A percentile compares a stretch with the other conserved stretches of the same genome.
Evolutionary conservation across 1,284 basidiomycete species (phyloP).

Genomic region (Boletus mariae): DNA sequence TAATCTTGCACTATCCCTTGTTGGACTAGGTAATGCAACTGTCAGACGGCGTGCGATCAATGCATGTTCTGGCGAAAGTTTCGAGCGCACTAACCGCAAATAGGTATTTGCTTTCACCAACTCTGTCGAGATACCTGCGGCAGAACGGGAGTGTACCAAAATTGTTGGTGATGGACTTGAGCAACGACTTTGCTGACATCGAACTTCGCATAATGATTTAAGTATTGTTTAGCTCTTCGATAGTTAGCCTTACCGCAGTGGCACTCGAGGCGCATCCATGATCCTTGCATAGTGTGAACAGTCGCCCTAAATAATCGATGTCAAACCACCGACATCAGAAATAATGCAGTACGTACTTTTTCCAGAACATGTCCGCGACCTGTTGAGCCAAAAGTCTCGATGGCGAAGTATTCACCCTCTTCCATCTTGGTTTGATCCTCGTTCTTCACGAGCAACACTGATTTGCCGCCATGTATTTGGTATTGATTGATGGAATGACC

Average conservation of each 20-base stretch:
- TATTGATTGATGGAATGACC: constrained; percentile 91
- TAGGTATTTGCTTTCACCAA: constrained; percentile 94
- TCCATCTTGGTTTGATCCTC: constrained; percentile 96
- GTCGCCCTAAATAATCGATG: constrained; percentile 61
- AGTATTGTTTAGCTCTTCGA: not conserved
- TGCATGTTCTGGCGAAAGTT: not conserved
- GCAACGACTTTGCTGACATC: constrained; percentile 80
- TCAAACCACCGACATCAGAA: constrained; percentile 7
- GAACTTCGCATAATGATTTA: constrained; percentile 47
- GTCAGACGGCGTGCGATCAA: constrained; percentile 1
- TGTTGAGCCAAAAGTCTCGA: constrained; percentile 98
- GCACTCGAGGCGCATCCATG: constrained; percentile 65
- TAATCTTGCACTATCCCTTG: constrained; percentile 91
- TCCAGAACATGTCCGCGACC: constrained; percentile 94
- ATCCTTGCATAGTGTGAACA: constrained; percentile 90
- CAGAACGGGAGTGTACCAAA: constrained; percentile 98
- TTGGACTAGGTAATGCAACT: constrained; percentile 89
- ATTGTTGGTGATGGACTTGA: constrained; percentile 88
- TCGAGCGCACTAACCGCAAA: constrained; percentile 64
- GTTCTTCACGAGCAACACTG: constrained; percentile 87
- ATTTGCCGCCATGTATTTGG: constrained; percentile 86
- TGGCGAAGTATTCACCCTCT: constrained; percentile 98
- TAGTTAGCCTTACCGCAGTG: constrained; percentile 53
- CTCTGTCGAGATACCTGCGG: constrained; percentile 88
- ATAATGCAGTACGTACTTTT: constrained; percentile 45